phyloP scores from a whole-genome alignment of 108 stramenopile species.

The Cyclotella distinguenda region DNA sequence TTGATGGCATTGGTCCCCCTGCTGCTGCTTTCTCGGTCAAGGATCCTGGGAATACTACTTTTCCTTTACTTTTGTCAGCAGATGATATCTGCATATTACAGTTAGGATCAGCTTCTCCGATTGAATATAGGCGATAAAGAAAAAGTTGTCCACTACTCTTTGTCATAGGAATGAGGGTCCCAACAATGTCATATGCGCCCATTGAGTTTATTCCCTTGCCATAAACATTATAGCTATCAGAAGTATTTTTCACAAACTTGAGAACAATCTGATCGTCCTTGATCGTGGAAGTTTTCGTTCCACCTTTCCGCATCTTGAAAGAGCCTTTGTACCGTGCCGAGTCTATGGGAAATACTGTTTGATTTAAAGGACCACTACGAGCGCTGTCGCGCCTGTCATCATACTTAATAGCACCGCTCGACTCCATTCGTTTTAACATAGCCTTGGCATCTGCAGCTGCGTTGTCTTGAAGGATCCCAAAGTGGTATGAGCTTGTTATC shows the following conservation, averaged over 20 bases:
- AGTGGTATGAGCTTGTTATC: slow-evolving; percentile 63
- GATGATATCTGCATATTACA: slow-evolving; percentile 6
- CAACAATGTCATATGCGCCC: slow-evolving; percentile 62
- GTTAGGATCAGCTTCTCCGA: slow-evolving; percentile 23
- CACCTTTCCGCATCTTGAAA: slow-evolving; percentile 69
- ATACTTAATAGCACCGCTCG: slow-evolving; percentile 10
- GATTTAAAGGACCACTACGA: slow-evolving; percentile 10
- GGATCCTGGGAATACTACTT: slow-evolving; percentile 41
- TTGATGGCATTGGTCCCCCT: slow-evolving; percentile 27
- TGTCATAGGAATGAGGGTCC: slow-evolving; percentile 57
- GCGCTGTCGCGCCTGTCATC: slow-evolving; percentile 29
- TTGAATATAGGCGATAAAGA: slow-evolving; percentile 75
- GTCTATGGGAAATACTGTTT: slow-evolving; percentile 67
- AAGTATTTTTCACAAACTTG: slow-evolving; percentile 66
- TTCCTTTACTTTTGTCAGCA: slow-evolving; percentile 22
- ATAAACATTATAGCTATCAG: slow-evolving; percentile 71
- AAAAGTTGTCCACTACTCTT: slow-evolving; percentile 73
- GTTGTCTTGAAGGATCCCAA: slow-evolving; percentile 70
- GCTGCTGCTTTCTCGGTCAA: slow-evolving; percentile 37
- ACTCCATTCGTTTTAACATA: slow-evolving; percentile 13
- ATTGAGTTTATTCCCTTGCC: slow-evolving; percentile 70
- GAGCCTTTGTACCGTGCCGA: slow-evolving; percentile 78
- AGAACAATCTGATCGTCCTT: slow-evolving; percentile 74
- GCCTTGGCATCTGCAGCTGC: slow-evolving; percentile 30
- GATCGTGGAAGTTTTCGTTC: slow-evolving; percentile 45